Base-by-base conservation (phyloP, 495 filamentous ascomycete genomes). In the Elasticomyces elasticus region DNA sequence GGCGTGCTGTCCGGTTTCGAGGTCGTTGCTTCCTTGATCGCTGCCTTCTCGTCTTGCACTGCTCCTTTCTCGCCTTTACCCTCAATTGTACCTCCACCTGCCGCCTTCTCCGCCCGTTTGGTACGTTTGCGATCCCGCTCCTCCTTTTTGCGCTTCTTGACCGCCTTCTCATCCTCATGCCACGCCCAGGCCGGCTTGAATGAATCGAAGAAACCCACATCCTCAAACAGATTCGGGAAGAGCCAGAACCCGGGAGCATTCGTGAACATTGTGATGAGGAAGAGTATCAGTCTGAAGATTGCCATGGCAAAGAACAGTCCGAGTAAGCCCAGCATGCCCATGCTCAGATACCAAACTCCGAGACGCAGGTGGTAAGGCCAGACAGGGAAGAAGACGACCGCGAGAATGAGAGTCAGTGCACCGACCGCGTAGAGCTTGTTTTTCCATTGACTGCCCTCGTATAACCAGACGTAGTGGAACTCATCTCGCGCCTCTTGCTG, bases 241-340 rank as follows among this genome's bases (percentile, higher is more conserved):
- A 99, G 76, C 94, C 94, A 99, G 26, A 99, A 74, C 58, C 94
- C 94, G 0, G 91, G 92, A 13, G 89, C 76, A 10, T 81, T 77
- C 7, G 79, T 75, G 64, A 97, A 91, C 61, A 94, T 86, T 11
- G 94, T 97, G 65, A 91, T 70, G 62, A 84, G 84, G 72, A 97
- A 99, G n/a, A 99, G 72, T 49, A 97, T 94, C 20, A 97, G 75
- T 51, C 94, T 79, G 78, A 97, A 87, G 60, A 99, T 91, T 0
- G 91, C 83, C 91, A 99, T 96, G 62, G 80, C 85, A 70, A 99
- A 95, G 81, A 99, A 99, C 49, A 95, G 69, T 27, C 88, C 94
- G 35, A 99, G 79, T 49, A 97, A 75, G 23, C 87, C 87, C 62
- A 97, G 76, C 82, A 92, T 88, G 38, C 82, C 91, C 78, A 96